Percentiles rank a stretch among this genome's conserved stretches.
Conservation (phyloP, 2,329 filamentous ascomycete genomes). For the Paecilomyces sp. region DNA sequence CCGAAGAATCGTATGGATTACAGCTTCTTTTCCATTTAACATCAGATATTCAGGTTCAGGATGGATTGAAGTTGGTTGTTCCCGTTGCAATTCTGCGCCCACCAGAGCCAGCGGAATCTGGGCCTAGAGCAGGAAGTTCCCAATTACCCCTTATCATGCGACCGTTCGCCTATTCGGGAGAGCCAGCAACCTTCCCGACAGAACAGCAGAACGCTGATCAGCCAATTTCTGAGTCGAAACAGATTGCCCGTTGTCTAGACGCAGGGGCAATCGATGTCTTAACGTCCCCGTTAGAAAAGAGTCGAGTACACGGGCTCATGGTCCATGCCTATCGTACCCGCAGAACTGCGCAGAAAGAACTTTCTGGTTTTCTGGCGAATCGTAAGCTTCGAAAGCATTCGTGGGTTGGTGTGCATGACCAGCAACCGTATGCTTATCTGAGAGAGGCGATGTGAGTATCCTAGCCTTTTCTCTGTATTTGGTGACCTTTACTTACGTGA, state of each 20-base stretch:
- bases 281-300: constrained; percentile 66
- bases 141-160: constrained; percentile 4
- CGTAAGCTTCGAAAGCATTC: constrained; percentile 76
- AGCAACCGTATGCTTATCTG: constrained; percentile 81
- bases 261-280: constrained; percentile 82
- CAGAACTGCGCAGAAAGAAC: constrained; percentile 67
- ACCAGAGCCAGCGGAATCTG: constrained; percentile 26
- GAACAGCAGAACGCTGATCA: constrained; percentile 15
- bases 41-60: constrained; percentile 44
- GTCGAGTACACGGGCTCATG: constrained; percentile 67
- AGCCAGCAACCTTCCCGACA: constrained; percentile 8
- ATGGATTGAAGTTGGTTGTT: constrained; percentile 41
- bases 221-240: constrained; percentile 41
- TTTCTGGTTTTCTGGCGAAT: constrained; percentile 63
- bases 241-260: constrained; percentile 69
- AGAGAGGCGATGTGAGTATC: constrained; percentile 70
- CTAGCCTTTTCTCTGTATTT: not conserved
- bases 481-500: not conserved
- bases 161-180: constrained; percentile 9
- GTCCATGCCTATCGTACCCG: constrained; percentile 79
- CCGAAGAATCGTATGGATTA: constrained; percentile 42
- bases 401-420: constrained; percentile 81
- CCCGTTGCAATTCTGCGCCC: constrained; percentile 42
- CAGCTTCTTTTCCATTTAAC: constrained; percentile 42
- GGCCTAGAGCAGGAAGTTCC: constrained; percentile 25